Evolutionary conservation across 1,139 yeast genomes (phyloP), one percentile per base, ranked within the genome.

Genomic region (Blastobotrys serpentis): DNA sequence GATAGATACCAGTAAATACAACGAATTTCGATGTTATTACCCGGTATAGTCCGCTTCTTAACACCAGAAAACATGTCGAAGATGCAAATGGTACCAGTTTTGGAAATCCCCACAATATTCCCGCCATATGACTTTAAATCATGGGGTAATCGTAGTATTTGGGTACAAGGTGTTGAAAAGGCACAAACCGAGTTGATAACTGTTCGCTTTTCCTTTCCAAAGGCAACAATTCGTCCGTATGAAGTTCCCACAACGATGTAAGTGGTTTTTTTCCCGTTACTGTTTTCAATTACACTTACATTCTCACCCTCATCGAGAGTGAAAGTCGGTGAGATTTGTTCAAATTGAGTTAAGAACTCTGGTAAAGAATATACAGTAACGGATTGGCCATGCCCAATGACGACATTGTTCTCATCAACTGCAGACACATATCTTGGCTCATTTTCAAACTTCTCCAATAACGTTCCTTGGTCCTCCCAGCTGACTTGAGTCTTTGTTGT

Each of bases 151-250:
- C 47, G 25, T 7, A 54, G 32, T 25, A 58, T 46, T 7, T 49
- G 50, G 5, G 36, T 30, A 13, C 56, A 54, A 1, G 59, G 50
- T 3, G 63, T 43, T 3, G 59, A 56, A 44, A 57, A 56, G 7
- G 52, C 39, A n/a, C 43, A 37, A 2, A 53, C 32, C 3, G 52
- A 43, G 6, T 40, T 36, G 18, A 42, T 21, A 4, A 52, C 44
- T 23, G 46, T 38, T 37, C 49, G 33, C 4, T 47, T 38, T 8
- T 42, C 39, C 25, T 53, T 49, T 38, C 52, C 49, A 8, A 53
- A 43, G 5, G 43, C 42, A 2, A 52, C 33, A 8, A 56, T 25
- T 25, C 48, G 37, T 11, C 59, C 59, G 30, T 48, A 43, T 2
- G 49, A 38, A 7, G 57, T 53, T 1, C 60, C 60, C 1, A 51